Evolutionary conservation across 2,329 filamentous ascomycete species (phyloP).

Genomic region (Penicillium sp.): DNA sequence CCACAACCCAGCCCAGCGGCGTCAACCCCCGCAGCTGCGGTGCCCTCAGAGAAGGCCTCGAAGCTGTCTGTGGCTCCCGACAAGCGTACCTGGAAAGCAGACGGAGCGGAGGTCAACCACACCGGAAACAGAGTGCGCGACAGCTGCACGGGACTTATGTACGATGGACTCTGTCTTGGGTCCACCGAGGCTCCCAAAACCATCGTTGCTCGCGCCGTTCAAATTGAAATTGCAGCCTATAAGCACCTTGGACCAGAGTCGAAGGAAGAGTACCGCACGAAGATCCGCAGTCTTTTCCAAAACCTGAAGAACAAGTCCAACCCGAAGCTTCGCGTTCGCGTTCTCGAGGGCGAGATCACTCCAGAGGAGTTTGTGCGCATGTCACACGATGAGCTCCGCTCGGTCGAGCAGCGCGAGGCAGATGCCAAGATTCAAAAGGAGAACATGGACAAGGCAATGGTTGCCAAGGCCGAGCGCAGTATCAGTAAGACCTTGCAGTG

Average conservation of each 20-base stretch:
- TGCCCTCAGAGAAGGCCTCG: constrained; percentile 51
- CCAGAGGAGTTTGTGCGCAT: constrained; percentile 78
- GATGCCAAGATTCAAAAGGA: constrained; percentile 79
- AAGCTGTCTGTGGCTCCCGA: constrained; percentile 64
- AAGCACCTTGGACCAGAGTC: constrained; percentile 69
- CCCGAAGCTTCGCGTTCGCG: constrained; percentile 70
- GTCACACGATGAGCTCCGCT: constrained; percentile 89
- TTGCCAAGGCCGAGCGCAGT: constrained; percentile 86
- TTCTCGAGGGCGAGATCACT: constrained; percentile 73
- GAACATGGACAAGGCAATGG: constrained; percentile 97
- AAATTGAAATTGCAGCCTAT: constrained; percentile 77
- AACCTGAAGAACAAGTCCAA: constrained; percentile 95
- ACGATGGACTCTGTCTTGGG: constrained; percentile 84
- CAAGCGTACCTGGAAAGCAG: constrained; percentile 79
- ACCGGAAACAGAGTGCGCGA: constrained; percentile 76
- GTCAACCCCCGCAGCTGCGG: constrained; percentile 52
- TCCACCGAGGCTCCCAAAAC: constrained; percentile 61
- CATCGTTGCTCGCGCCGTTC: constrained; percentile 67
- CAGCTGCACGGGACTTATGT: constrained; percentile 85
- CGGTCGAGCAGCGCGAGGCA: constrained; percentile 73
- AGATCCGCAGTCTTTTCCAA: constrained; percentile 89
- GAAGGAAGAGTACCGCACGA: constrained; percentile 74
- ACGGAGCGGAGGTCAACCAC: constrained; percentile 75
- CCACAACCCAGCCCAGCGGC: constrained; percentile 52
- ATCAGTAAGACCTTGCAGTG: constrained; percentile 87